These are phyloP conservation scores for Pythium aquatile DNA, from an alignment of 352 stramenopile species.

Conservation along the genomic window DNA sequence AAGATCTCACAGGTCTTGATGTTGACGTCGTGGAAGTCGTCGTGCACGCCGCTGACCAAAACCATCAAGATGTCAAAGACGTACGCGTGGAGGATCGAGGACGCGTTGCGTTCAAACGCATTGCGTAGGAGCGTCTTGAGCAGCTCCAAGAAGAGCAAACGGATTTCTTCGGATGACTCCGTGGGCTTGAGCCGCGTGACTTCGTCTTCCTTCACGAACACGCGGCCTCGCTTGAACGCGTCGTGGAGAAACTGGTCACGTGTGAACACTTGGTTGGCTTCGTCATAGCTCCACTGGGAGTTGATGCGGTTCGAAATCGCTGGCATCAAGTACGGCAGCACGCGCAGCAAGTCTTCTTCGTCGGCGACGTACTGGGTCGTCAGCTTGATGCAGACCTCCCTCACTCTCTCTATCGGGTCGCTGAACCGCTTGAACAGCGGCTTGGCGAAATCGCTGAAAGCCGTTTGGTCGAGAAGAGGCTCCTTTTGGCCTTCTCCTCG, in stretches of 20 bases:
- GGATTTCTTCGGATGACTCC: slow-evolving; percentile 80
- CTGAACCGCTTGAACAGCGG: slow-evolving; percentile 83
- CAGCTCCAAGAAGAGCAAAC: slow-evolving; percentile 55
- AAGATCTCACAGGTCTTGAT: slow-evolving; percentile 63
- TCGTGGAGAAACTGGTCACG: slow-evolving; percentile 67
- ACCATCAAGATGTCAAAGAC: slow-evolving; percentile 76
- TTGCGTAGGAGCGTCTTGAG: slow-evolving; percentile 50
- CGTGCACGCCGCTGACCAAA: slow-evolving; percentile 66
- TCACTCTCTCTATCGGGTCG: slow-evolving; percentile 75
- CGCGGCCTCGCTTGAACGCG: slow-evolving; percentile 66
- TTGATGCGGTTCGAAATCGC: slow-evolving; percentile 64
- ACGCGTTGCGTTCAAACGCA: slow-evolving; percentile 47
- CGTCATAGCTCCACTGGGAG: slow-evolving; percentile 67
- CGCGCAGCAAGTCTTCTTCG: slow-evolving; percentile 59
- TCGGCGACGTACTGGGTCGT: slow-evolving; percentile 41
- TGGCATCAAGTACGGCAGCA: slow-evolving; percentile 75
- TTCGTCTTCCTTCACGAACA: slow-evolving; percentile 52
- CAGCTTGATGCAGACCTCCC: slow-evolving; percentile 65
- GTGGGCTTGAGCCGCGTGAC: slow-evolving; percentile 40
- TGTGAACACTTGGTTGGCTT: slow-evolving; percentile 74
- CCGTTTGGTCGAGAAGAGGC: not conserved
- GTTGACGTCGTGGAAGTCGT: slow-evolving; percentile 89
- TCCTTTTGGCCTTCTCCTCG: not conserved
- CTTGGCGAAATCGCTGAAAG: slow-evolving; percentile 60
- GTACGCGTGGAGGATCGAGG: slow-evolving; percentile 79